Evolutionary conservation across 306 rosid species (phyloP), one percentile per base, ranked within the genome.

Genomic region (Mimosa bimucronata): DNA sequence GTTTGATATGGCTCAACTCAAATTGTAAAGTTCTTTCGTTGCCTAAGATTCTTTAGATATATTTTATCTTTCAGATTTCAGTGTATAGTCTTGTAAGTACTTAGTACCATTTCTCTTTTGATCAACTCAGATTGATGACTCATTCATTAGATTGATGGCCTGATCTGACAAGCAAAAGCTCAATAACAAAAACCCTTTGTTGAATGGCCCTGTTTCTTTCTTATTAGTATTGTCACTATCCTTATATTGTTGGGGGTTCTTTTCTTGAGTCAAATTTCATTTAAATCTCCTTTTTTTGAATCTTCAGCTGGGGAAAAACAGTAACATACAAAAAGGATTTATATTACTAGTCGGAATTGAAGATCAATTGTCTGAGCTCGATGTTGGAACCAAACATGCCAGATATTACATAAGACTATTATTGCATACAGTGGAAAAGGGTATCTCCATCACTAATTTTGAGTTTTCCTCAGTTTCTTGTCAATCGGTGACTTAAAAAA

Each of bases 1-100:
- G 98, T 83, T 88, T 85, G 94, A 91, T 38, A 88, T 90, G 87
- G 91, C 91, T 74, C 85, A 79, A 73, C 81, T 85, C 44, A 77
- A 78, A 80, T 76, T 82, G 80, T 91, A 80, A 86, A 60, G 55
- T 62, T 68, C 53, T 76, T 72, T 58, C 15, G 4, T 55, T 8
- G 60, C 60, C 26, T 52, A 52, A 52, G 60, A 52, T 52, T 55
- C 26, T 19, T 7, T n/a, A 21, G 3, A 3, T 55, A 55, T 53
- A 8, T 19, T 66, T 74, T 29, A 37, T 80, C 9, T 58, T 40
- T 40, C 31, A 67, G 7, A 21, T 38, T 40, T 67, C 55, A 82
- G 73, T 84, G 75, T 81, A 84, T 81, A 85, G 77, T 86, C 76
- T 70, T 79, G 88, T 83, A 77, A 18, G 11, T 19, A 55, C 3